These are phyloP conservation scores for Blastocystis sp. DNA, from an alignment of 352 stramenopile genomes.

Conservation along the genomic window DNA sequence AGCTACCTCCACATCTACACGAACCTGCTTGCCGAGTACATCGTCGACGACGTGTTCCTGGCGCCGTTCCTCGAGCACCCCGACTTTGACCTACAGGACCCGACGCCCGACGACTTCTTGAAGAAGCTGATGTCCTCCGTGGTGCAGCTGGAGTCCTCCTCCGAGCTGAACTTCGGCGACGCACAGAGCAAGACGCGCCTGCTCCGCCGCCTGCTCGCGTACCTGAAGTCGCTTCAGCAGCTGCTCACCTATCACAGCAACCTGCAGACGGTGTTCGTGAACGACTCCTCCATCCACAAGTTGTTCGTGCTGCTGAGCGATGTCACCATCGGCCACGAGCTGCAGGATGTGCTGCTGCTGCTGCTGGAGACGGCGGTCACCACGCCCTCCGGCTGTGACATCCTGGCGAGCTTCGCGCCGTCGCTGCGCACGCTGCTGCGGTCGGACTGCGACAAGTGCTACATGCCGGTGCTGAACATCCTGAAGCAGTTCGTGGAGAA, in stretches of 20 bases:
- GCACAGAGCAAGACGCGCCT: neutral
- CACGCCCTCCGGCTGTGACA: constrained; percentile 11
- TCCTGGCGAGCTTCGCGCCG: constrained; percentile 6
- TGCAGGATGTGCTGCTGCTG: neutral
- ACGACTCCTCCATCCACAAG: constrained; percentile 9
- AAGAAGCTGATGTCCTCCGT: constrained; percentile 14
- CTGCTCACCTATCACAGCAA: neutral
- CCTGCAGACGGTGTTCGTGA: constrained; percentile 7
- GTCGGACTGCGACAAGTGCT: neutral
- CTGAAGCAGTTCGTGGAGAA: constrained; percentile 17
- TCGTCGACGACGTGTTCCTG: constrained; percentile 59
- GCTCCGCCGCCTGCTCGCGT: neutral
- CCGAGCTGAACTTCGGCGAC: neutral
- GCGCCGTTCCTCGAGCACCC: constrained; percentile 30
- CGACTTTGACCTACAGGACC: constrained; percentile 15
- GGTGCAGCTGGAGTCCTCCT: neutral
- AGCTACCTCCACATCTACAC: constrained; percentile 15
- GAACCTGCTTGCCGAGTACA: constrained; percentile 17
- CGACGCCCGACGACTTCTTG: constrained; percentile 37
- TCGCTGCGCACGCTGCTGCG: constrained; percentile 17
- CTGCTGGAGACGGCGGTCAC: constrained; percentile 1
- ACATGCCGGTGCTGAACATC: neutral
- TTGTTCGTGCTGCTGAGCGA: constrained; percentile 29
- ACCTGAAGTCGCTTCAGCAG: neutral
- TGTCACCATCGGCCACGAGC: constrained; percentile 2